Conservation (phyloP, 139 green algal species). For the Ostreobium quekettii region DNA sequence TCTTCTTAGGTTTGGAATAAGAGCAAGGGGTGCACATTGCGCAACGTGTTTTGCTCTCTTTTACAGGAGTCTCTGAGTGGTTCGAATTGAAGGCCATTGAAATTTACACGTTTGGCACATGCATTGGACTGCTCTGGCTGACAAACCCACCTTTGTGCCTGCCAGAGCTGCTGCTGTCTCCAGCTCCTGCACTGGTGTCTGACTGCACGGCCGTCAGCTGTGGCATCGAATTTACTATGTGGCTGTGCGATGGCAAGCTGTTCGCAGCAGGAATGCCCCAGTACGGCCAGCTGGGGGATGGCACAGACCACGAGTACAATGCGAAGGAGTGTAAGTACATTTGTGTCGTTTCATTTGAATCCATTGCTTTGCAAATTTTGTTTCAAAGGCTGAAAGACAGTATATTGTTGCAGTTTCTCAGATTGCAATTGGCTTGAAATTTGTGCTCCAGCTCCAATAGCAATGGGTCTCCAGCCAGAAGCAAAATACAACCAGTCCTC, state of each 20-base stretch:
- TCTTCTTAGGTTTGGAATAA: too few species aligned
- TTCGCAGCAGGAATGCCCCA: slow-evolving; percentile 62
- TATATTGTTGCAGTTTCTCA: too few species aligned
- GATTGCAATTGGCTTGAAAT: too few species aligned
- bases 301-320: slow-evolving; percentile 83
- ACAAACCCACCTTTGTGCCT: neutral
- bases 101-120: neutral
- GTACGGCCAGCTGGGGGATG: slow-evolving; percentile 90
- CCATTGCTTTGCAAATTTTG: too few species aligned
- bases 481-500: too few species aligned
- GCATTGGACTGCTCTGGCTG: neutral
- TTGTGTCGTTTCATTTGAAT: slow-evolving; percentile 7
- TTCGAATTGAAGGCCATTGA: neutral
- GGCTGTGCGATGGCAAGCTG: slow-evolving; percentile 40
- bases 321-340: slow-evolving; percentile 62
- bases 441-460: too few species aligned
- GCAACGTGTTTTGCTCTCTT: neutral
- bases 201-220: slow-evolving; percentile 50
- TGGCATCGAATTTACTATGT: slow-evolving; percentile 88
- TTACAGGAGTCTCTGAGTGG: neutral
- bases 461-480: too few species aligned
- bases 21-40: neutral
- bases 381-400: too few species aligned
- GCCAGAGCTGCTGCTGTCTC: slow-evolving; percentile 44
- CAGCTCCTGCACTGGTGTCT: slow-evolving; percentile 39